Base-by-base conservation (phyloP, 495 filamentous ascomycete species). In the Penicillium desertorum region DNA sequence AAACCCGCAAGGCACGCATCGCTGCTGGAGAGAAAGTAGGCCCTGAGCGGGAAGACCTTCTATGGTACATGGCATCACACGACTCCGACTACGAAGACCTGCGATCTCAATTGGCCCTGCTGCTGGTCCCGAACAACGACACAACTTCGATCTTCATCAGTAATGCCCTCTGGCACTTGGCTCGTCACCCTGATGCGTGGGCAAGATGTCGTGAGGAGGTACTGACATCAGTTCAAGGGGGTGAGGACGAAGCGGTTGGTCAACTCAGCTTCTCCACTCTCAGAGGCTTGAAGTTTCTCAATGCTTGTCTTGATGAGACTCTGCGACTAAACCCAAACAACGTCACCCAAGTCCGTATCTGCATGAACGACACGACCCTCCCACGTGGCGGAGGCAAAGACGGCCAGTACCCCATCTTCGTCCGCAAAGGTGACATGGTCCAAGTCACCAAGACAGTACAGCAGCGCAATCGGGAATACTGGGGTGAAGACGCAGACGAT, bases 81-180 rank as follows among this genome's bases (percentile, higher is more conserved):
- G 23, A 25, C 42, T 44, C 8, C n/a, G 42, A 44, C 19, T 44
- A 23, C 34, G 49, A 53, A 23, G 39, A 4, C 7, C 44, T 59
- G 11, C 48, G 57, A 3, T 53, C 57, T 16, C 5, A 59, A 27
- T 12, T 59, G 8, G 11, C 6, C 12, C 29, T 53, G 32, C 19
- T 59, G 5, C 23, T 53, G 4, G 49, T 59, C 4, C 57, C 57
- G 1, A 53, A 53, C 49, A 59, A 59, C 41, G 57, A 59, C 20
- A 59, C 57, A 6, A 59, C 57, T 3, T 59, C 57, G 1, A 54
- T 59, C 29, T 54, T 59, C 25, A 59, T 59, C 23, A 54, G 57
- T 39, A n/a, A 59, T 32, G 17, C 16, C 48, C 5, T 59, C 9
- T 59, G 48, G 48, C 10, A 53, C 30, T 27, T 59, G 3, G 48